Conservation (phyloP, 2,329 filamentous ascomycete genomes). For the Fusarium sp. region DNA sequence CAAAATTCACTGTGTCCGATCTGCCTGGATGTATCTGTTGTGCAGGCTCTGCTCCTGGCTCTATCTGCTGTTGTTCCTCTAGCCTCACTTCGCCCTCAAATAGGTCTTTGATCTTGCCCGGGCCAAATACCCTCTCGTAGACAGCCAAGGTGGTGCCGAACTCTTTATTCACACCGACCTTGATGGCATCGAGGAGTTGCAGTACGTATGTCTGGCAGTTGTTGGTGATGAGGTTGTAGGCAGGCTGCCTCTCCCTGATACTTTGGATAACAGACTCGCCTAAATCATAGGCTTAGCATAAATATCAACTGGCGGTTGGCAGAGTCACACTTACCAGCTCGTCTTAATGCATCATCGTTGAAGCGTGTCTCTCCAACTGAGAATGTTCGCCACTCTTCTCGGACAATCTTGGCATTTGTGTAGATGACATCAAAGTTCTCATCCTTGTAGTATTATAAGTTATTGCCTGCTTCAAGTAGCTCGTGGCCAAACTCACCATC, state of each 20-base stretch:
- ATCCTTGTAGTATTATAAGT: constrained; percentile 49
- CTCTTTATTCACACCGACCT: constrained; percentile 60
- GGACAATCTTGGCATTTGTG: constrained; percentile 60
- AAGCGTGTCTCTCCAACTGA: constrained; percentile 64
- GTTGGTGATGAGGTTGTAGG: constrained; percentile 69
- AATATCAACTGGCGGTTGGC: rapidly evolving
- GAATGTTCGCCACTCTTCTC: constrained; percentile 62
- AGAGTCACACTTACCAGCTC: constrained; percentile 53
- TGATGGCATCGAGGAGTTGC: constrained; percentile 64
- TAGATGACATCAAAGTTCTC: constrained; percentile 68
- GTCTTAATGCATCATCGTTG: constrained; percentile 63
- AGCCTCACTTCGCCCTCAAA: constrained; percentile 53
- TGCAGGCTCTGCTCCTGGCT: background rate
- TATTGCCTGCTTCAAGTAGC: rapidly evolving
- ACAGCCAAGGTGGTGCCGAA: constrained; percentile 66
- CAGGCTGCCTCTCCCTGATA: constrained; percentile 60
- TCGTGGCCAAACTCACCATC: constrained; percentile 57
- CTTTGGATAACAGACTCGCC: constrained; percentile 64
- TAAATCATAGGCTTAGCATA: constrained; percentile 14
- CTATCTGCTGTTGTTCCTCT: background rate
- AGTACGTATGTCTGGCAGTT: constrained; percentile 70
- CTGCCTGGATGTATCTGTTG: constrained; percentile 22
- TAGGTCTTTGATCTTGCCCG: constrained; percentile 62
- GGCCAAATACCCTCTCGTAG: constrained; percentile 62
- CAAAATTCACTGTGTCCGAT: constrained; percentile 58